These are phyloP conservation scores for Entophlyctis luteolus DNA, from an alignment of 192 early-diverging fungal genomes.

Conservation along the genomic window DNA sequence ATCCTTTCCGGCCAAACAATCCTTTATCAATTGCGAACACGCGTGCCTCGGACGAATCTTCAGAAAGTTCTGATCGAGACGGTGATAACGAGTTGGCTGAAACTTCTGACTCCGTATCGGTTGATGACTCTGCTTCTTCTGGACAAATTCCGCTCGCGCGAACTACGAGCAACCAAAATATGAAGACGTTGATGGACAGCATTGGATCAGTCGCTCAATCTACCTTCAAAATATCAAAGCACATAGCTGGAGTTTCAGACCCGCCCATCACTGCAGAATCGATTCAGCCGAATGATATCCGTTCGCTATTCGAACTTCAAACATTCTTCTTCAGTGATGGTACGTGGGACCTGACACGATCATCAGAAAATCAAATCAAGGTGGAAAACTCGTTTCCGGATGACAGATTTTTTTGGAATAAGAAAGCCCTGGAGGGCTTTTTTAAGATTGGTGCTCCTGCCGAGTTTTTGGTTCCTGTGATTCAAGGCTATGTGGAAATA, in stretches of 20 bases:
- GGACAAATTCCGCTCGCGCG: too few species aligned
- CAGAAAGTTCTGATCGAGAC: too few species aligned
- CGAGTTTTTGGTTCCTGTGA: background rate
- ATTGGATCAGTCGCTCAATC: too few species aligned
- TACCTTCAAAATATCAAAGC: too few species aligned
- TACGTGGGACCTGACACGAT: conserved; percentile 7
- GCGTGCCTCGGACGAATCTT: background rate
- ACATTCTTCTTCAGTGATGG: conserved; percentile 10
- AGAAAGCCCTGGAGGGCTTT: conserved; percentile 59
- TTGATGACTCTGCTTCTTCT: too few species aligned
- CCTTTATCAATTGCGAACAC: background rate
- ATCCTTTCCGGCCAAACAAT: background rate
- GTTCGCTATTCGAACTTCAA: conserved; percentile 10
- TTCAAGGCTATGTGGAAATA: conserved; percentile 20
- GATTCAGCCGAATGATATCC: background rate
- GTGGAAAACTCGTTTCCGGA: conserved; percentile 56
- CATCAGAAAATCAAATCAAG: background rate
- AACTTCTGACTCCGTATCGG: too few species aligned
- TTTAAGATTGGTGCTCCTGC: conserved; percentile 45
- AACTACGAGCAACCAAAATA: too few species aligned
- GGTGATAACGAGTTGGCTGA: too few species aligned
- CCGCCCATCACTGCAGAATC: background rate
- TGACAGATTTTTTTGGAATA: conserved; percentile 95
- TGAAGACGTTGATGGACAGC: too few species aligned
- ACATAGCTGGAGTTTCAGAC: background rate